phyloP scores from a whole-genome alignment of 805 yeast genomes.

The Metschnikowia similis region DNA sequence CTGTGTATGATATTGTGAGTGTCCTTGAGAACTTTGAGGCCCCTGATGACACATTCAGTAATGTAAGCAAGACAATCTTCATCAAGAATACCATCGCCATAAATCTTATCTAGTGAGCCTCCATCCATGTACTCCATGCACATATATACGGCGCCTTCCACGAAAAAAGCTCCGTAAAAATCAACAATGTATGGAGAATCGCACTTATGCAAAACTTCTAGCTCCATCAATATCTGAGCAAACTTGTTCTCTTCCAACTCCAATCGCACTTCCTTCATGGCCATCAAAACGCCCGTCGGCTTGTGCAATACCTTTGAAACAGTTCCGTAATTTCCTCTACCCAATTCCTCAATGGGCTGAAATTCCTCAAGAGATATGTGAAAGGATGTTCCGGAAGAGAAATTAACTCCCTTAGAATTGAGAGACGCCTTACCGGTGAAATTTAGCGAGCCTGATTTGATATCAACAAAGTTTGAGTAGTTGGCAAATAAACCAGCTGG shows the following conservation, averaged over 20 bases:
- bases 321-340: constrained; percentile 95
- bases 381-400: constrained; percentile 82
- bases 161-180: constrained; percentile 95
- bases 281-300: constrained; percentile 91
- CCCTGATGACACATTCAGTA: constrained; percentile 73
- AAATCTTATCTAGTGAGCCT: constrained; percentile 84
- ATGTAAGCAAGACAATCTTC: constrained; percentile 79
- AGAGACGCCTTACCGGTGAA: constrained; percentile 92
- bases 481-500: constrained; percentile 64
- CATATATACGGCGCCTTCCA: constrained; percentile 97
- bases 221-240: constrained; percentile 91
- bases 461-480: constrained; percentile 84
- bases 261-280: constrained; percentile 92
- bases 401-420: constrained; percentile 88
- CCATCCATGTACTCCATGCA: constrained; percentile 99
- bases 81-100: constrained; percentile 55
- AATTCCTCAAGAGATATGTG: constrained; percentile 81
- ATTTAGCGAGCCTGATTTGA: constrained; percentile 85
- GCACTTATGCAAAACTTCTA: constrained; percentile 90
- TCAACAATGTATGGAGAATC: constrained; percentile 88
- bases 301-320: constrained; percentile 90
- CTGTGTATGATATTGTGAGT: constrained; percentile 89
- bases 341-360: constrained; percentile 80
- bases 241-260: constrained; percentile 93
- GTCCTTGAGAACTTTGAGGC: constrained; percentile 81